Percentiles rank a stretch among this genome's conserved stretches.
Evolutionary conservation across 129 eudicot genomes (phyloP).

Genomic region (Ambrosia trifida): DNA sequence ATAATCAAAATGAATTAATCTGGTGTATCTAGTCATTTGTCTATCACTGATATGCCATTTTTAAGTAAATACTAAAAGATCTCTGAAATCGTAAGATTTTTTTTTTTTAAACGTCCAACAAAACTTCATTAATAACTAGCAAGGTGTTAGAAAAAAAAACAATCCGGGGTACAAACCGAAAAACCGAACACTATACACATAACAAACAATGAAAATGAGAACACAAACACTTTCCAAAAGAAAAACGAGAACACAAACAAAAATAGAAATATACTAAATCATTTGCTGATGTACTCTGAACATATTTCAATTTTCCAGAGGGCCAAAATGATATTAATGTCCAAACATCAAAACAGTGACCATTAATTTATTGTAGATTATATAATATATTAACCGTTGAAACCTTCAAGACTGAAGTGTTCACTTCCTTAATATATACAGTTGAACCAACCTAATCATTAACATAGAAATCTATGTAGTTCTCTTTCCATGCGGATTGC

Average conservation of each 20-base stretch:
- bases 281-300: not conserved
- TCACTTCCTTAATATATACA: constrained; percentile 12
- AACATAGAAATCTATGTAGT: constrained; percentile 32
- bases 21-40: not conserved
- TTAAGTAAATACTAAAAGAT: not conserved
- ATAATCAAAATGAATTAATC: not conserved
- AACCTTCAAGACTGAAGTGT: constrained; percentile 1
- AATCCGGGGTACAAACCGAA: no score
- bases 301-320: not conserved
- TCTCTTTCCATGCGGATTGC: constrained; percentile 37
- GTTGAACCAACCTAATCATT: constrained; percentile 37
- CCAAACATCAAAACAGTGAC: not conserved
- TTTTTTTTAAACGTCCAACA: no score
- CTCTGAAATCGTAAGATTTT: no score
- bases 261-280: no score
- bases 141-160: no score
- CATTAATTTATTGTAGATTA: not conserved
- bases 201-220: no score
- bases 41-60: not conserved
- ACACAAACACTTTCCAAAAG: no score
- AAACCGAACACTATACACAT: no score
- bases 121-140: no score
- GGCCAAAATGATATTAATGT: not conserved
- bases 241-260: no score
- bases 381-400: not conserved